Evolutionary conservation across 495 filamentous ascomycete genomes (phyloP).

Genomic region (Saxophila tyrrhenica): DNA sequence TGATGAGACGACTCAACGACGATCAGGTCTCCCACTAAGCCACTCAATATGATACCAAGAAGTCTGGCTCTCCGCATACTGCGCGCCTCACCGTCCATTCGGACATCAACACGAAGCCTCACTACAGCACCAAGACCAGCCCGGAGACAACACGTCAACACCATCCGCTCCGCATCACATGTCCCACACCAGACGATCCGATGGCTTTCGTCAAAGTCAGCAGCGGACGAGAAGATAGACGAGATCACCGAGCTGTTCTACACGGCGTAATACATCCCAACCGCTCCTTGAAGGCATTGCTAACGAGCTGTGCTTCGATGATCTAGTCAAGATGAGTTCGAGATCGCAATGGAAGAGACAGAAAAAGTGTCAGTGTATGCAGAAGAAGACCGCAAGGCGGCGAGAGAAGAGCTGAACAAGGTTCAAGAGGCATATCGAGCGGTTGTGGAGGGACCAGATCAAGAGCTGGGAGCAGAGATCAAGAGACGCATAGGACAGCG

Average conservation of each 20-base stretch:
- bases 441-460: conserved; percentile 28
- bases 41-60: conserved; percentile 7
- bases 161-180: conserved; percentile 9
- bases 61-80: conserved; percentile 7
- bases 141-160: background rate
- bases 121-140: background rate
- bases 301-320: no score
- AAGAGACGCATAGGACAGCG: conserved; percentile 37
- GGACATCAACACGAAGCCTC: background rate
- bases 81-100: conserved; percentile 1
- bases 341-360: conserved; percentile 46
- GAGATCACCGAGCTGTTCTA: conserved; percentile 37
- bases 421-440: conserved; percentile 37
- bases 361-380: conserved; percentile 44
- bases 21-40: no score
- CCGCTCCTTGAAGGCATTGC: no score
- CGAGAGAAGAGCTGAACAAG: conserved; percentile 39
- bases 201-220: conserved; percentile 23
- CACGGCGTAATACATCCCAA: no score
- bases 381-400: conserved; percentile 40
- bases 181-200: background rate
- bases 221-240: conserved; percentile 34
- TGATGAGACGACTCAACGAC: no score
- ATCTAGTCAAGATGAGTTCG: conserved; percentile 47
- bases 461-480: conserved; percentile 37